Conservation (phyloP, 352 stramenopile species). For the Phytophthora fragariae region DNA sequence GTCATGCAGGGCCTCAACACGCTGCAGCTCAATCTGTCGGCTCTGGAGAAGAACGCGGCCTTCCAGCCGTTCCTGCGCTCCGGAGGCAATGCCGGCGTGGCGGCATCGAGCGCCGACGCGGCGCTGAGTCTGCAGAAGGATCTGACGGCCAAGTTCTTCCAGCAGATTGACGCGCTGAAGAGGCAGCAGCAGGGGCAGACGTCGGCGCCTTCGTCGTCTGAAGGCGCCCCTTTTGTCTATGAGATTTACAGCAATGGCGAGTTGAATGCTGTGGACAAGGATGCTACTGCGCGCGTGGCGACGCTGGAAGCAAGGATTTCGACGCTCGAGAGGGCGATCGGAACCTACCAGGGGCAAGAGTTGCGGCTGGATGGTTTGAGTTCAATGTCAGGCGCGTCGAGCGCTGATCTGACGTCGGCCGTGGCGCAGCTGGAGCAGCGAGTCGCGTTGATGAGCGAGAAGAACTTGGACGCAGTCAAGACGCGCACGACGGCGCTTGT, state of each 20-base stretch:
- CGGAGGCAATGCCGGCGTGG: slow-evolving; percentile 12
- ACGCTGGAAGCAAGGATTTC: slow-evolving; percentile 68
- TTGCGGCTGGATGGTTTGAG: slow-evolving; percentile 54
- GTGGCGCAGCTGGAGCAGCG: slow-evolving; percentile 73
- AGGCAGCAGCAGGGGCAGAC: slow-evolving; percentile 44
- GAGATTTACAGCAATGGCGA: slow-evolving; percentile 86
- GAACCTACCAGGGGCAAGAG: slow-evolving; percentile 60
- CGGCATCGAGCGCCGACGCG: slow-evolving; percentile 40
- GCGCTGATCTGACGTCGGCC: slow-evolving; percentile 50
- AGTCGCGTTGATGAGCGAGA: slow-evolving; percentile 74
- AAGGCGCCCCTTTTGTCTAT: slow-evolving; percentile 67
- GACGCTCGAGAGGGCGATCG: slow-evolving; percentile 66
- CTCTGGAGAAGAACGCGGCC: slow-evolving; percentile 60
- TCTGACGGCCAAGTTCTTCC: slow-evolving; percentile 75
- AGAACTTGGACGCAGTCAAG: slow-evolving; percentile 84
- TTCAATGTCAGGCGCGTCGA: slow-evolving; percentile 25
- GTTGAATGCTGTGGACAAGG: slow-evolving; percentile 70
- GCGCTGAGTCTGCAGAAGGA: slow-evolving; percentile 70
- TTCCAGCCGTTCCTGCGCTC: slow-evolving; percentile 69
- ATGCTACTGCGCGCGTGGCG: slow-evolving; percentile 67
- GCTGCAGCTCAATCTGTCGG: slow-evolving; percentile 68
- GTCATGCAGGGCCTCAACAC: slow-evolving; percentile 69
- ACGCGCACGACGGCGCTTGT: slow-evolving; percentile 76
- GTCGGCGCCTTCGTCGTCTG: background rate
- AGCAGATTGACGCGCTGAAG: slow-evolving; percentile 71